Conservation (phyloP, 2,329 filamentous ascomycete genomes). For the Microdochium bolleyi region DNA sequence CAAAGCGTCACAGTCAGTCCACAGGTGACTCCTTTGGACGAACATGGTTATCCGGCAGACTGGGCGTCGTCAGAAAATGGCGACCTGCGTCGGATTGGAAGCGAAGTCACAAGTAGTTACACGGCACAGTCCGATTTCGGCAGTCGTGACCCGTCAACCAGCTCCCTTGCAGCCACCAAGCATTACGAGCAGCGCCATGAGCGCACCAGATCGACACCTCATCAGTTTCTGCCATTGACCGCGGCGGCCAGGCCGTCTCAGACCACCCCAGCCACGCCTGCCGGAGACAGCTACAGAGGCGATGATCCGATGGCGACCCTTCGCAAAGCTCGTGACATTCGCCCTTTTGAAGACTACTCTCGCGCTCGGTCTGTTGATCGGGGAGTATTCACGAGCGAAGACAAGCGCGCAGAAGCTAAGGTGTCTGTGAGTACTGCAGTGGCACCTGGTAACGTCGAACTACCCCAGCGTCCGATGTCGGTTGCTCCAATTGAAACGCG, state of each 20-base stretch:
- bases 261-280: constrained; percentile 28
- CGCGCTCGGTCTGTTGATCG: constrained; percentile 59
- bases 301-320: constrained; percentile 35
- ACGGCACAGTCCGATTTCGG: constrained; percentile 23
- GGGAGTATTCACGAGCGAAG: constrained; percentile 46
- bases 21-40: constrained; percentile 21
- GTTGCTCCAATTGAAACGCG: constrained; percentile 34
- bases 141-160: constrained; percentile 19
- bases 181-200: constrained; percentile 29
- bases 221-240: constrained; percentile 34
- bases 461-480: constrained; percentile 36
- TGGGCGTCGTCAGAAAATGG: constrained; percentile 26
- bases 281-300: constrained; percentile 18
- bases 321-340: constrained; percentile 31
- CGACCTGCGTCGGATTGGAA: constrained; percentile 21
- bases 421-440: constrained; percentile 55
- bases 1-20: constrained; percentile 68
- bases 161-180: constrained; percentile 17
- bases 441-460: constrained; percentile 52
- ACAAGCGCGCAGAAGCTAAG: constrained; percentile 57
- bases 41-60: not conserved
- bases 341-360: constrained; percentile 33
- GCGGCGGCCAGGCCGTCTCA: constrained; percentile 21
- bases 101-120: constrained; percentile 25
- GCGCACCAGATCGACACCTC: constrained; percentile 34